Conservation (phyloP, 192 early-diverging fungal species). For the Entomortierella parvispora region DNA sequence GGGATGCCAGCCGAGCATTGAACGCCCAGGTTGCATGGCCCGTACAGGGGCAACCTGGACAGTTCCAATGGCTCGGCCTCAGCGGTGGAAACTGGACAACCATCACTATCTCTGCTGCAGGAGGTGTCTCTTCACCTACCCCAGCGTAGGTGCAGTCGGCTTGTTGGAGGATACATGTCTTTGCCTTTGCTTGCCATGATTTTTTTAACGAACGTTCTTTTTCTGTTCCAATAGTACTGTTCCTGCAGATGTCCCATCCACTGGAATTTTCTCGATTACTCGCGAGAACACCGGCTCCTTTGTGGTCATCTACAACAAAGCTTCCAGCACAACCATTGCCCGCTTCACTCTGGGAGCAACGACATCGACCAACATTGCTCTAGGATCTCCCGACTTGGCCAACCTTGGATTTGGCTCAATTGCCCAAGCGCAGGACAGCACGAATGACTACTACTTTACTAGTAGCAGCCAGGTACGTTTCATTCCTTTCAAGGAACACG, state of each 20-base stretch:
- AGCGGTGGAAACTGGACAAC: constrained; percentile 18
- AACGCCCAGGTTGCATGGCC: constrained; percentile 20
- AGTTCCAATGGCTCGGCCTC: constrained; percentile 46
- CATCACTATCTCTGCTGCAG: constrained; percentile 9
- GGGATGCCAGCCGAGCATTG: constrained; percentile 5
- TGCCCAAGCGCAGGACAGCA: constrained; percentile 14
- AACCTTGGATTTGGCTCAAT: constrained; percentile 17
- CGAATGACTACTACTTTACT: constrained; percentile 27
- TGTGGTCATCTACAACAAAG: constrained; percentile 24
- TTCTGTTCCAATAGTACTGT: constrained; percentile 10
- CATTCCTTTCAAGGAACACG: too few relatives aligned
- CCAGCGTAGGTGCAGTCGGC: constrained; percentile 20
- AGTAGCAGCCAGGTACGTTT: constrained; percentile 6
- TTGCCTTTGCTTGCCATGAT: too few relatives aligned
- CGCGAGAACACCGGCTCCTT: constrained; percentile 20
- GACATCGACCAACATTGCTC: not conserved
- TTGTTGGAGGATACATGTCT: too few relatives aligned
- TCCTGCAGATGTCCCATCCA: constrained; percentile 22
- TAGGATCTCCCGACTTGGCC: not conserved
- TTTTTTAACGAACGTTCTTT: not conserved
- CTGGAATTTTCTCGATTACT: constrained; percentile 2
- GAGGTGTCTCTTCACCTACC: constrained; percentile 9
- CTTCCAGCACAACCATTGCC: not conserved
- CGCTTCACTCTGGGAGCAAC: constrained; percentile 22
- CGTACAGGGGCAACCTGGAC: not conserved